Percentiles rank a stretch among this genome's conserved stretches.
phyloP scores from a whole-genome alignment of 2,329 filamentous ascomycete species.

The Biscogniauxia marginata region DNA sequence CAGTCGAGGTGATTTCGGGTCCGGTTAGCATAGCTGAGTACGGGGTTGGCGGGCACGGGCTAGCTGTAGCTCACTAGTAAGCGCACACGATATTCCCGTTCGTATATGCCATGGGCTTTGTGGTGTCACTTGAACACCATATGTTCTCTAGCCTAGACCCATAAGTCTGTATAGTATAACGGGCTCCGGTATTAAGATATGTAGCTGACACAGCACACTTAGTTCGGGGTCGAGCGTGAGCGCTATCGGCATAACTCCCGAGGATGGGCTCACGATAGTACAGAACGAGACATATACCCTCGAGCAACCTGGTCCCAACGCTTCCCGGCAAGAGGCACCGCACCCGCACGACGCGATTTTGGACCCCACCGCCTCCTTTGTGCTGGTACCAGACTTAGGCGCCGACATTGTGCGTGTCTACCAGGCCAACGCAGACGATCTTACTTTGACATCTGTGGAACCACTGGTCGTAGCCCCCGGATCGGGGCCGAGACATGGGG shows the following conservation, averaged over 20 bases:
- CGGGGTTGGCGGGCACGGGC: conserved; percentile 27
- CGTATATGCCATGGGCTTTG: conserved; percentile 13
- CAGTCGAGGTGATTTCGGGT: conserved; percentile 25
- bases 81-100: conserved; percentile 16
- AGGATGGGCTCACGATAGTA: conserved; percentile 34
- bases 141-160: background rate
- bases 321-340: conserved; percentile 53
- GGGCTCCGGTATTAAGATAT: background rate
- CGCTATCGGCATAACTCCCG: conserved; percentile 36
- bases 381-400: conserved; percentile 66
- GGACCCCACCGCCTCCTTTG: conserved; percentile 63
- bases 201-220: conserved; percentile 25
- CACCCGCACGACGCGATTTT: conserved; percentile 65
- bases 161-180: background rate
- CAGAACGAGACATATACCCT: conserved; percentile 42
- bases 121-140: conserved; percentile 2
- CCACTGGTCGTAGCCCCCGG: conserved; percentile 48
- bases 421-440: conserved; percentile 47
- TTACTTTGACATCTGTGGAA: conserved; percentile 38
- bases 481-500: conserved; percentile 63
- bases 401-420: conserved; percentile 61
- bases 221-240: conserved; percentile 45
- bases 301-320: conserved; percentile 36
- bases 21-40: conserved; percentile 31
- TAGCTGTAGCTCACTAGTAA: conserved; percentile 33